phyloP scores from a whole-genome alignment of 2,329 filamentous ascomycete genomes.

The Aspergillus aculeatus region DNA sequence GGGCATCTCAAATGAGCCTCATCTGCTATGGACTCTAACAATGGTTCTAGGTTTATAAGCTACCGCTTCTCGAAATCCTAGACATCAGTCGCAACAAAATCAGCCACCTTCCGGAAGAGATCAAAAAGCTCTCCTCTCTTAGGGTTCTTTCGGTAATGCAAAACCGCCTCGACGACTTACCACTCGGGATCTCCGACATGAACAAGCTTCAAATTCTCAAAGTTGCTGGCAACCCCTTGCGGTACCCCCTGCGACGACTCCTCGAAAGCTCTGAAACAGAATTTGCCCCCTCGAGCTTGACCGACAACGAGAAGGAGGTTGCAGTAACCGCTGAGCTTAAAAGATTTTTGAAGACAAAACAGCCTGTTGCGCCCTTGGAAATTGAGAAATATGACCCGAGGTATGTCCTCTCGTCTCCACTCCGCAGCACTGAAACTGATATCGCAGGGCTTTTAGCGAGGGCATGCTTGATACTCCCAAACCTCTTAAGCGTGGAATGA shows the following conservation, averaged over 20 bases:
- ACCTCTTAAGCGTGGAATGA: conserved; percentile 57
- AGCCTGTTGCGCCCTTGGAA: conserved; percentile 38
- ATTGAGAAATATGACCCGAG: conserved; percentile 49
- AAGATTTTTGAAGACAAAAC: conserved; percentile 53
- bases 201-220: conserved; percentile 84
- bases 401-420: conserved; percentile 25
- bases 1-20: not conserved
- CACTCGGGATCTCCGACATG: conserved; percentile 84
- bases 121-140: conserved; percentile 76
- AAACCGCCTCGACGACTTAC: conserved; percentile 82
- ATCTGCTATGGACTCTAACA: conserved; percentile 13
- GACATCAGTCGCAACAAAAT: conserved; percentile 90
- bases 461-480: conserved; percentile 74
- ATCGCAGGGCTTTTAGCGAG: conserved; percentile 56
- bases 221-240: conserved; percentile 82
- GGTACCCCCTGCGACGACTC: conserved; percentile 71
- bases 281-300: conserved; percentile 54
- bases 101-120: conserved; percentile 71
- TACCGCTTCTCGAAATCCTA: conserved; percentile 85
- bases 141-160: conserved; percentile 86
- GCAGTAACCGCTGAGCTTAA: conserved; percentile 62
- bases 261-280: conserved; percentile 67
- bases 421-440: conserved; percentile 5
- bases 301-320: conserved; percentile 60
- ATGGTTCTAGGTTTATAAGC: conserved; percentile 69